Evolutionary conservation across 345 rosid genomes (phyloP).

Genomic region (Eucalyptus shirleyi): DNA sequence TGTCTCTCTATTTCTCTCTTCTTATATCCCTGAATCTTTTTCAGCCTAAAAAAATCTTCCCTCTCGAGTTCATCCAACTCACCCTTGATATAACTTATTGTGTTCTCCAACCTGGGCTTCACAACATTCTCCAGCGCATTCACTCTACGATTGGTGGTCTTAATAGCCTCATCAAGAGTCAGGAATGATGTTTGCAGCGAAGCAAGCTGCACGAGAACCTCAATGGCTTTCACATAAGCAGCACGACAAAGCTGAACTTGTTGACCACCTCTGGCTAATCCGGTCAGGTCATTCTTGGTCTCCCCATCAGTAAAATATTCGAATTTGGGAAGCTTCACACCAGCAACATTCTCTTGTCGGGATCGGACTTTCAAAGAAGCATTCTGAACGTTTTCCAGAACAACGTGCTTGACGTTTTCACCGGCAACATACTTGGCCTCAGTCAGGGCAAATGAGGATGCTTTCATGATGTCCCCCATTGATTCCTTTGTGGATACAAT

Average conservation of each 20-base stretch:
- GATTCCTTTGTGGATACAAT: slow-evolving; percentile 76
- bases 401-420: slow-evolving; percentile 68
- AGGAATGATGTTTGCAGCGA: slow-evolving; percentile 90
- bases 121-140: slow-evolving; percentile 90
- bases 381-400: slow-evolving; percentile 74
- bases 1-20: slow-evolving; percentile 60
- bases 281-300: slow-evolving; percentile 83
- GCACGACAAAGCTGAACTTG: slow-evolving; percentile 85
- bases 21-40: slow-evolving; percentile 57
- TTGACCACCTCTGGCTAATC: slow-evolving; percentile 93
- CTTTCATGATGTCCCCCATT: slow-evolving; percentile 86
- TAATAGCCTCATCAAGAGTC: slow-evolving; percentile 91
- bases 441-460: slow-evolving; percentile 68
- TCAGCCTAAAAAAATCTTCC: slow-evolving; percentile 85
- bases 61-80: slow-evolving; percentile 95
- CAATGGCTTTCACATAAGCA: slow-evolving; percentile 81
- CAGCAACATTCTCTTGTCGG: slow-evolving; percentile 70
- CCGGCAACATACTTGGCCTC: slow-evolving; percentile 91
- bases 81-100: slow-evolving; percentile 71
- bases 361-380: slow-evolving; percentile 82
- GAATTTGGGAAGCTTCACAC: slow-evolving; percentile 87
- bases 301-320: slow-evolving; percentile 77
- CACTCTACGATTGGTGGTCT: slow-evolving; percentile 90
- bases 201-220: slow-evolving; percentile 90
- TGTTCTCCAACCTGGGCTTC: slow-evolving; percentile 82